phyloP scores from a whole-genome alignment of 768 basidiomycete genomes.

The Serendipita sp. region DNA sequence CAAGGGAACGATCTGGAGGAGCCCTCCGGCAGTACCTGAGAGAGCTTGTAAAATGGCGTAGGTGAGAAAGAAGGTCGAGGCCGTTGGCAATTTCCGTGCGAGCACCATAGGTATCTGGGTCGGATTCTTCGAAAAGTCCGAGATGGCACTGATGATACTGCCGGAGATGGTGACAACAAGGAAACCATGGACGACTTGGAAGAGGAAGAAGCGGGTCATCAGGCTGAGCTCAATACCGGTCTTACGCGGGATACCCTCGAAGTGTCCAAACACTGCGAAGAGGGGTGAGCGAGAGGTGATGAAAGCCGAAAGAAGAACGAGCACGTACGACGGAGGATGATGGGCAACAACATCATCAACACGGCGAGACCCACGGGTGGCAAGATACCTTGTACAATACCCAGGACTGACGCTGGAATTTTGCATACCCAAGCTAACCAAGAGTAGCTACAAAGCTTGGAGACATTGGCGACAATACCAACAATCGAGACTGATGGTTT shows the following conservation, averaged over 20 bases:
- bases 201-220: slow-evolving; percentile 86
- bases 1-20: slow-evolving; percentile 62
- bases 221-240: slow-evolving; percentile 75
- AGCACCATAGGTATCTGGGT: slow-evolving; percentile 51
- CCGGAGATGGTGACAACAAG: slow-evolving; percentile 73
- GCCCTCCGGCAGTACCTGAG: slow-evolving; percentile 60
- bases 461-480: slow-evolving; percentile 71
- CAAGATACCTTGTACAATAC: slow-evolving; percentile 78
- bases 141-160: slow-evolving; percentile 63
- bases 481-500: slow-evolving; percentile 52
- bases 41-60: slow-evolving; percentile 73
- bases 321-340: slow-evolving; percentile 47
- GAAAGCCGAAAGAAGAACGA: not conserved
- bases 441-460: slow-evolving; percentile 42
- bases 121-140: slow-evolving; percentile 49
- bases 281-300: not conserved
- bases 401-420: slow-evolving; percentile 47
- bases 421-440: slow-evolving; percentile 81
- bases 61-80: slow-evolving; percentile 41
- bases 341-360: slow-evolving; percentile 74
- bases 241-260: slow-evolving; percentile 81
- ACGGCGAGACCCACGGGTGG: slow-evolving; percentile 80
- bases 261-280: slow-evolving; percentile 42
- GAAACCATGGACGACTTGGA: slow-evolving; percentile 90
- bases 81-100: slow-evolving; percentile 62